Evolutionary conservation across 2,329 filamentous ascomycete species (phyloP), one percentile per base, ranked within the genome.

Genomic region (Monosporascus sp.): DNA sequence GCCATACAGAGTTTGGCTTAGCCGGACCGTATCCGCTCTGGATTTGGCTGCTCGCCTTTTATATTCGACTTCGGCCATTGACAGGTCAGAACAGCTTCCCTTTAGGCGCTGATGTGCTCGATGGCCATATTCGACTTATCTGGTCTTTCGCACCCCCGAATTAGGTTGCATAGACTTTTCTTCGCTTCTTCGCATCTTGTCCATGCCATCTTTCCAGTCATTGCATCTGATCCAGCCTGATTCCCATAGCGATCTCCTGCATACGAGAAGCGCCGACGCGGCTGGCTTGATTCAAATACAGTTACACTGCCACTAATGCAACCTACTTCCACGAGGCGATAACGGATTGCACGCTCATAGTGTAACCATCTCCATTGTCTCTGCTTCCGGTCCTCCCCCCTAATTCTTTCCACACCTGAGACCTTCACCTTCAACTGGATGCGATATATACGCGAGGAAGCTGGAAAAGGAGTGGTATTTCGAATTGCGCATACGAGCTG

Each of bases 11-110:
- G 62, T 65, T 66, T 66, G 68, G 65, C 67, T 68, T 69, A 64
- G 69, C 72, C 71, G 72, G 72, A 67, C 71, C 70, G 70, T 69
- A 70, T 71, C 71, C 72, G 72, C 71, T 72, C 68, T 66, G 69
- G 68, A 72, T 70, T 70, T 69, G 68, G 67, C 67, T 67, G 64
- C 68, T 68, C 66, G 66, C 66, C 68, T 68, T 68, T 62, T 68
- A 71, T 65, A 67, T 70, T 65, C 63, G 63, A 66, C 66, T 71
- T 66, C 64, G 66, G 68, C 72, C 72, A 73, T 68, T 73, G 66
- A 72, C 67, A 74, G 67, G 62, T 64, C 68, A 66, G 65, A 68
- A 70, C 66, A 70, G 65, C 63, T 65, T 62, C 61, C 57, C 62
- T 67, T 62, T 74, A 74, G 70, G 70, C 72, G 72, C 72, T 70